phyloP scores from a whole-genome alignment of 805 yeast species.

The Starmerella gropengiesseri region DNA sequence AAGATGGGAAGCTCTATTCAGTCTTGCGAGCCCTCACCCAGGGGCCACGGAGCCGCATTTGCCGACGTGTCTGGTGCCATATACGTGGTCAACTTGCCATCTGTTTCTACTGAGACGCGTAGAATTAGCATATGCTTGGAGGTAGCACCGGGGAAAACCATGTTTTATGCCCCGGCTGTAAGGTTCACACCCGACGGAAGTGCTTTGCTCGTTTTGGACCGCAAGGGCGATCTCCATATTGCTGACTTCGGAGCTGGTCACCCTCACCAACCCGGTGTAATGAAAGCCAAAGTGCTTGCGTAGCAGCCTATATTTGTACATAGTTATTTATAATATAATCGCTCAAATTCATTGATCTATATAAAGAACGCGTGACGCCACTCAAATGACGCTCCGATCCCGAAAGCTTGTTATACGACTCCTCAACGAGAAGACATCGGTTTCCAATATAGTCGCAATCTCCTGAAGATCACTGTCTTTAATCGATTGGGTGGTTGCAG shows the following conservation, averaged over 20 bases:
- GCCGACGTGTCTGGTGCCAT: conserved; percentile 69
- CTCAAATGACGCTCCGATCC: too few species aligned
- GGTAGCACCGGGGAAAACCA: conserved; percentile 62
- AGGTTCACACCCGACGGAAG: conserved; percentile 74
- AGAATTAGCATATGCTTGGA: conserved; percentile 62
- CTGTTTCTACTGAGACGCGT: conserved; percentile 35
- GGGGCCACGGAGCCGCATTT: conserved; percentile 78
- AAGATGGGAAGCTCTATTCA: conserved; percentile 78
- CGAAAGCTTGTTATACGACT: too few species aligned
- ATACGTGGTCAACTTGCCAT: conserved; percentile 50
- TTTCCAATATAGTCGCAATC: conserved; percentile 29
- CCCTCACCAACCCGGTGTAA: conserved; percentile 40
- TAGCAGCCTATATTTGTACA: conserved; percentile 1
- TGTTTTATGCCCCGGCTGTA: conserved; percentile 67
- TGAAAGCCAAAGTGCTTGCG: conserved; percentile 26
- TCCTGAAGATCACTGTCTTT: conserved; percentile 19
- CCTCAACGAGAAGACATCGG: too few species aligned
- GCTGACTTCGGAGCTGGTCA: conserved; percentile 83
- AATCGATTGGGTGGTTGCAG: conserved; percentile 23
- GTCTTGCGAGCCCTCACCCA: conserved; percentile 61
- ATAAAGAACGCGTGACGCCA: too few species aligned
- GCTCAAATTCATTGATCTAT: too few species aligned
- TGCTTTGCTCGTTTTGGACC: conserved; percentile 59
- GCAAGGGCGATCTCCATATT: conserved; percentile 67
- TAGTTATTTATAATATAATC: not conserved